These are phyloP conservation scores for Monosporozyma siamensis DNA, from an alignment of 805 yeast genomes.

Conservation along the genomic window DNA sequence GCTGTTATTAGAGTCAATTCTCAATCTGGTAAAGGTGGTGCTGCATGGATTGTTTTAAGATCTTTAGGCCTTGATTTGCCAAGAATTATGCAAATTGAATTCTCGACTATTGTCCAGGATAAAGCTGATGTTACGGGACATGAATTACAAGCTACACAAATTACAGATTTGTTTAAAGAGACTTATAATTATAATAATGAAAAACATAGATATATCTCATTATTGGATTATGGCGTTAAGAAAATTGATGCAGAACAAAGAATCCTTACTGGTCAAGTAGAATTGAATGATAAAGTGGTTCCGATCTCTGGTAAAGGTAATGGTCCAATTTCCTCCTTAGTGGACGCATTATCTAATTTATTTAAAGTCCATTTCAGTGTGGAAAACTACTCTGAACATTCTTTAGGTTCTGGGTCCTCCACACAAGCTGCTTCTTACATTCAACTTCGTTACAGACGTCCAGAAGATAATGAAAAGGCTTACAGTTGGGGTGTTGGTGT, in stretches of 20 bases:
- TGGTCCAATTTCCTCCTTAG: constrained; percentile 74
- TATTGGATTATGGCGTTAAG: constrained; percentile 40
- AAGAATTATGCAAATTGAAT: constrained; percentile 68
- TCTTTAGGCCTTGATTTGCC: constrained; percentile 74
- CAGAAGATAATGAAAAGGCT: constrained; percentile 14
- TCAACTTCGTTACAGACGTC: constrained; percentile 14
- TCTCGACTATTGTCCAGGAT: constrained; percentile 59
- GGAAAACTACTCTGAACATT: constrained; percentile 66
- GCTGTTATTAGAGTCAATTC: constrained; percentile 87
- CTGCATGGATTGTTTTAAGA: constrained; percentile 77
- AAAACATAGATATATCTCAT: constrained; percentile 26
- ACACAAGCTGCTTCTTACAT: constrained; percentile 73
- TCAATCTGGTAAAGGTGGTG: constrained; percentile 84
- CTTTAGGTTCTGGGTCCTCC: constrained; percentile 63
- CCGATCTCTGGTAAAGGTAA: constrained; percentile 57
- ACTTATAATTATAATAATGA: constrained; percentile 44
- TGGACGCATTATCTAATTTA: constrained; percentile 46
- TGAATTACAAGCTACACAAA: constrained; percentile 58
- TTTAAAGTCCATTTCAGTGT: constrained; percentile 49
- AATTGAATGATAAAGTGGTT: constrained; percentile 34
- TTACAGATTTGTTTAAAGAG: constrained; percentile 53
- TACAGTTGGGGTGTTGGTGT: constrained; percentile 82
- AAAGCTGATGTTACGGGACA: constrained; percentile 64
- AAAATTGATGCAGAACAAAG: constrained; percentile 23
- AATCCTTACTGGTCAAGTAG: constrained; percentile 39